A percentile compares a stretch with the other conserved stretches of the same genome.
These are phyloP conservation scores for Sphagnum tenellum DNA, from an alignment of 225 moss, liverwort and hornwort genomes.

Conservation along the genomic window DNA sequence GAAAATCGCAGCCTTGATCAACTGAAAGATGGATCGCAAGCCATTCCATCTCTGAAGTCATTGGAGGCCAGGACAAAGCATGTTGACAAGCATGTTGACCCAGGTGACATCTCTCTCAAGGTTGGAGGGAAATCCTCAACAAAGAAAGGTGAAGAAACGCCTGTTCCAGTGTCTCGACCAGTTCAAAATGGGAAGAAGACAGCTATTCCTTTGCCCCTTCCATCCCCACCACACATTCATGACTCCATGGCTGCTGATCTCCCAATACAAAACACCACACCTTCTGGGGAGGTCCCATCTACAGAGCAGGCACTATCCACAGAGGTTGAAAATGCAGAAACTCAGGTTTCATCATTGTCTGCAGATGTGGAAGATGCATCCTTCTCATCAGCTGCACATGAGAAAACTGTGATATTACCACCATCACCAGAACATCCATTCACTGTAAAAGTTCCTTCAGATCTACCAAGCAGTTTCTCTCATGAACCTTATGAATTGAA, in stretches of 20 bases:
- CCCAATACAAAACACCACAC: too few relatives aligned
- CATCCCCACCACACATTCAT: constrained; percentile 36
- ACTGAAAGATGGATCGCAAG: constrained; percentile 34
- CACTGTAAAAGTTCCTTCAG: constrained; percentile 18
- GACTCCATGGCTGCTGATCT: constrained; percentile 4
- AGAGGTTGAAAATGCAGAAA: too few relatives aligned
- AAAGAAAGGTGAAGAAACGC: too few relatives aligned
- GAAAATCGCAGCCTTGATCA: constrained; percentile 57
- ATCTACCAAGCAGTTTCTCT: neutral
- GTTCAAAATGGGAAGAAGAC: too few relatives aligned
- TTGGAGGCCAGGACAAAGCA: constrained; percentile 63
- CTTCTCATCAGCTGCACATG: constrained; percentile 16
- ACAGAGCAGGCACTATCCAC: too few relatives aligned
- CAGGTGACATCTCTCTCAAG: constrained; percentile 38
- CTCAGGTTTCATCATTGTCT: too few relatives aligned
- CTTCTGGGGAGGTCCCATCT: too few relatives aligned
- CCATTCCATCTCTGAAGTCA: constrained; percentile 51
- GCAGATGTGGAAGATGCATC: constrained; percentile 6
- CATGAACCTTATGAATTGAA: too few relatives aligned
- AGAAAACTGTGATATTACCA: constrained; percentile 18
- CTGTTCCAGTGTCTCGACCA: too few relatives aligned
- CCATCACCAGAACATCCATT: constrained; percentile 36
- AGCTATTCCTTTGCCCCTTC: constrained; percentile 47
- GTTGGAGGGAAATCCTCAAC: constrained; percentile 1
- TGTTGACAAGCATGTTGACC: constrained; percentile 39